Evolutionary conservation across 345 rosid species (phyloP).

Genomic region (Excoecaria cochinchinensis): DNA sequence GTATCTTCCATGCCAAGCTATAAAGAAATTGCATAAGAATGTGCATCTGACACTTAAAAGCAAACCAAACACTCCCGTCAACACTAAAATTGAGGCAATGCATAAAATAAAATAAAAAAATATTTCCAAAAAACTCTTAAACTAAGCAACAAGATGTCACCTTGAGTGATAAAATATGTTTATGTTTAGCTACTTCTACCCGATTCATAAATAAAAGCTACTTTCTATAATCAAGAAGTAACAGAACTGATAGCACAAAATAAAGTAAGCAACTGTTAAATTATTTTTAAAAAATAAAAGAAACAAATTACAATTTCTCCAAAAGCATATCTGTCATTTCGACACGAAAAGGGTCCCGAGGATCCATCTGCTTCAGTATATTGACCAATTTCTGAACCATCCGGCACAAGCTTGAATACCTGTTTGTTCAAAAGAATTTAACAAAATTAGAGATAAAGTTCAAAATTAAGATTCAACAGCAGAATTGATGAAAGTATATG

Average conservation of each 20-base stretch:
- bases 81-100: background rate
- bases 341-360: slow-evolving; percentile 68
- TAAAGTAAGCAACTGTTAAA: background rate
- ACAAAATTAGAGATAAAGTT: background rate
- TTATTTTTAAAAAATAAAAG: background rate
- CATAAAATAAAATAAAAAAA: background rate
- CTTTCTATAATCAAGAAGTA: background rate
- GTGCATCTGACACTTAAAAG: background rate
- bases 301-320: slow-evolving; percentile 73
- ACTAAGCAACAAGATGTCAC: background rate
- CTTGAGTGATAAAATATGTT: background rate
- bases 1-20: background rate
- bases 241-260: background rate
- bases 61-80: background rate
- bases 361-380: slow-evolving; percentile 80
- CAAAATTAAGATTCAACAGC: background rate
- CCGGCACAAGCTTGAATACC: slow-evolving; percentile 74
- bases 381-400: slow-evolving; percentile 84
- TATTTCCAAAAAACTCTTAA: background rate
- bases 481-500: background rate
- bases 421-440: slow-evolving; percentile 13
- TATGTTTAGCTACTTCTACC: background rate
- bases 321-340: slow-evolving; percentile 83
- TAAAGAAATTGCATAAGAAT: background rate
- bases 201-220: background rate